Evolutionary conservation across 75 land plant genomes (phyloP).

Genomic region (Isoetes taiwanensis): DNA sequence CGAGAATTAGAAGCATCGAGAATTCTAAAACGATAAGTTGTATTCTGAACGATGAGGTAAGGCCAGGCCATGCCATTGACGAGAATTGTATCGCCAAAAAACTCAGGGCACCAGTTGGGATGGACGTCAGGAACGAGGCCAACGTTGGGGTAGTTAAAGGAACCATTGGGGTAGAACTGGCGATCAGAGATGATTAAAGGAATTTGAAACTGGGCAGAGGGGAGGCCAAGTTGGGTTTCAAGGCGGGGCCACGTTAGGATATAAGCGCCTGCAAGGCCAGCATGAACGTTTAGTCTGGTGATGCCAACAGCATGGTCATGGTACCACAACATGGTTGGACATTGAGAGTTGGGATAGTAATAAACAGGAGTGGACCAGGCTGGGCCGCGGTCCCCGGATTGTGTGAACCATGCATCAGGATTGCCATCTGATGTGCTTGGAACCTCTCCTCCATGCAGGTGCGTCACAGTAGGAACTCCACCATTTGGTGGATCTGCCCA

Average conservation of each 20-base stretch:
- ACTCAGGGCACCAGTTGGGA: background rate
- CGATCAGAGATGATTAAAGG: too few species aligned
- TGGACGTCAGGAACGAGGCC: background rate
- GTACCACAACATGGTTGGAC: background rate
- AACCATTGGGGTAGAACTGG: constrained; percentile 3
- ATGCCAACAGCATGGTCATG: background rate
- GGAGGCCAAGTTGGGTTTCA: too few species aligned
- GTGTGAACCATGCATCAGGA: constrained; percentile 3
- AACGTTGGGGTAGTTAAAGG: background rate
- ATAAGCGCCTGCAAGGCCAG: background rate
- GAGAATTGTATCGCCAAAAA: constrained; percentile 2
- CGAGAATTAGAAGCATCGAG: background rate
- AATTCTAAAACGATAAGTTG: background rate
- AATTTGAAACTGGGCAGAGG: too few species aligned
- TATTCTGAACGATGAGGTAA: background rate
- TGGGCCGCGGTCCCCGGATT: background rate
- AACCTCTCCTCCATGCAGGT: background rate
- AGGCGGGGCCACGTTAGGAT: too few species aligned
- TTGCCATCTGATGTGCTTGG: background rate
- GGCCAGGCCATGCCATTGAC: constrained; percentile 3
- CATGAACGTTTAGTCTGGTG: background rate
- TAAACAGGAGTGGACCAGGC: background rate
- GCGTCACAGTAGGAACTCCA: background rate
- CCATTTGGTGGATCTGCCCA: background rate
- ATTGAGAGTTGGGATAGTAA: background rate